Evolutionary conservation across 2,329 filamentous ascomycete genomes (phyloP), one percentile per base, ranked within the genome.

Genomic region (Hirsutella rhossiliensis): DNA sequence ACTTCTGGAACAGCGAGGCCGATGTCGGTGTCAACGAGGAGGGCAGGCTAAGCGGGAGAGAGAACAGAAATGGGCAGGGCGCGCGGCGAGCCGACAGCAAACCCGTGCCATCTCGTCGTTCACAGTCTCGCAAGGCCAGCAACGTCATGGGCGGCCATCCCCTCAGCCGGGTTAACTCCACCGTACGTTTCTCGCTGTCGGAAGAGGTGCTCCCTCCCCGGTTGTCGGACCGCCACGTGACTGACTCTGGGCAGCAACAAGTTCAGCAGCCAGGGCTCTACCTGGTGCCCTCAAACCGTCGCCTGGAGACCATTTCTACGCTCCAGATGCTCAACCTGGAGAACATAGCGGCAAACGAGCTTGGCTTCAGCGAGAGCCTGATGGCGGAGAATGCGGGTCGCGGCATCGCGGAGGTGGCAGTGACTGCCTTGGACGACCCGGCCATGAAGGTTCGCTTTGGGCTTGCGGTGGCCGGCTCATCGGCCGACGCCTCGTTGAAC

Each of bases 271-370:
- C 66, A 1, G 72, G 73, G 2, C 70, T 80, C 42, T 79, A 75
- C 53, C 61, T 76, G 30, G 55, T 71, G 17, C 71, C 69, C 9
- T 76, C 75, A 2, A 71, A 73, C 52, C 73, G 74, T 31, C 75
- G 72, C 12, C 65, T 80, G 27, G 78, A 82, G 53, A 69, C 76
- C 5, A 76, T 83, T 28, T 82, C 78, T 17, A 74, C 90, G 6
- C 69, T 92, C 34, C 87, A 94, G 57, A 92, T 96, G 78, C 76
- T 94, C 27, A 90, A 92, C 49, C 76, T 97, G 1, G 92, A 97
- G 63, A 89, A 92, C 55, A 85, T 94, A 45, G 88, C 89, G 0
- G 82, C 88, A 47, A 83, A 86, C 37, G 88, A 96, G 52, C 78
- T 94, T 45, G 88, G 88, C 5, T 71, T 97, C 40, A 85, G 82